These are phyloP conservation scores for Physcomitrellopsis africana DNA, from an alignment of 225 moss, liverwort and hornwort species.

Conservation along the genomic window DNA sequence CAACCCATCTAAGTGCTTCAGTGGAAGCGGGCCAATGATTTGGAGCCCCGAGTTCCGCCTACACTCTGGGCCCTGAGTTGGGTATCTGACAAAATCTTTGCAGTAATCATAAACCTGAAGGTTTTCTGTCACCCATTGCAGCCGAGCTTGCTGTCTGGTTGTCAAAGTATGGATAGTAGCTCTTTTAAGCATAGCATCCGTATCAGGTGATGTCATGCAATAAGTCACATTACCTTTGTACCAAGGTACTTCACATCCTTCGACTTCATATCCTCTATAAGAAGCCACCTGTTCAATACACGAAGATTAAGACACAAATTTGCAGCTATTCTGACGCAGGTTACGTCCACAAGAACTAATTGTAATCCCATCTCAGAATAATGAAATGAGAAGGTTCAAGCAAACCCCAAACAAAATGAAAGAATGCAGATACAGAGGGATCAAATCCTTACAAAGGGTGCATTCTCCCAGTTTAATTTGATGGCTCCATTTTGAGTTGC, in stretches of 20 bases:
- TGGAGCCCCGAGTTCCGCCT: conserved; percentile 42
- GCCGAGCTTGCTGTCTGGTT: conserved; percentile 41
- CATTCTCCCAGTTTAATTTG: conserved; percentile 41
- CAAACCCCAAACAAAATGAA: not conserved
- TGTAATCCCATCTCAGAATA: too few relatives aligned
- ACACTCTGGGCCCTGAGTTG: conserved; percentile 45
- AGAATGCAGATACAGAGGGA: not conserved
- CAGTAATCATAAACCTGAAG: conserved; percentile 51
- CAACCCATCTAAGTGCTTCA: conserved; percentile 35
- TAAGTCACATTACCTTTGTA: conserved; percentile 34
- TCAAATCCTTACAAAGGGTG: conserved; percentile 33
- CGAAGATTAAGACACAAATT: not conserved
- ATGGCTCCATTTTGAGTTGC: conserved; percentile 53
- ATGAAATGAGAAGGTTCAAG: not conserved
- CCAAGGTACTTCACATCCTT: conserved; percentile 55
- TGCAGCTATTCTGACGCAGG: not conserved
- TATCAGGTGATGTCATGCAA: conserved; percentile 25
- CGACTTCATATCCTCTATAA: conserved; percentile 42
- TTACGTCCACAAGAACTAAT: not conserved
- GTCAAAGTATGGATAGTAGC: conserved; percentile 32
- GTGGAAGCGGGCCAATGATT: conserved; percentile 45
- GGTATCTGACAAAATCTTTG: conserved; percentile 39
- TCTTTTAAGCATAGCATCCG: conserved; percentile 33
- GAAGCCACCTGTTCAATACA: conserved; percentile 31
- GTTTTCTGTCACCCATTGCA: conserved; percentile 51